Base-by-base conservation (phyloP, 208 protist species). In the Crithidia mellificae region DNA sequence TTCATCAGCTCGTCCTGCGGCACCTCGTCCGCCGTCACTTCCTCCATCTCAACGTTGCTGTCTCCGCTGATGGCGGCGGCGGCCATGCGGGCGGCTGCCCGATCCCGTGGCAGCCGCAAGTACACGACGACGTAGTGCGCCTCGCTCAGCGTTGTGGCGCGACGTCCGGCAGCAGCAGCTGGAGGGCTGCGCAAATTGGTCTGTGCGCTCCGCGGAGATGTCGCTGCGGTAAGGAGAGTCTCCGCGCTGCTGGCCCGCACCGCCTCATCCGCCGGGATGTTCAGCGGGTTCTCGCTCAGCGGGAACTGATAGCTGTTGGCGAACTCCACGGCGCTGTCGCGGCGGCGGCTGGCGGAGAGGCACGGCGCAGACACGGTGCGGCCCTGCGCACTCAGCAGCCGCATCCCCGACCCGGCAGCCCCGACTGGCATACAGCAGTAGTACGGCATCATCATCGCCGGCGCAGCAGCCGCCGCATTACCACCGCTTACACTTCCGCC, bases 21-120 rank as follows among this genome's bases (percentile, higher is more conserved):
- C 50, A 66, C 63, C 36, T 70, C 63, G 19, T 69, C 50, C 9
- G 54, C 36, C 38, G 30, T 44, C 63, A 70, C 56, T 36, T 50
- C 53, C 46, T 41, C 29, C 62, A 63, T 39, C 27, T 69, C 55
- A 15, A 70, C 29, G 43, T 46, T 64, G 38, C 56, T 22, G 41
- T 69, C 70, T 0, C 27, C 32, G 41, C 58, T 76, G 24, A 76
- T 47, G 9, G 63, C 63, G 8, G 70, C 54, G 2, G 70, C 54
- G 14, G 70, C 52, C 46, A 76, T 29, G 38, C 41, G 20, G 2
- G 63, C 53, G 2, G 57, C 44, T 34, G 63, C 70, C 55, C 29
- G 58, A 49, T 69, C 55, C 19, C 63, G 57, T n/a, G 70, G 70
- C 14, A 76, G 41, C 30, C 70, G 62, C 70, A 76, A 41, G 43